Evolutionary conservation across 2,329 filamentous ascomycete species (phyloP).

Genomic region (Talaromyces verruculosus): DNA sequence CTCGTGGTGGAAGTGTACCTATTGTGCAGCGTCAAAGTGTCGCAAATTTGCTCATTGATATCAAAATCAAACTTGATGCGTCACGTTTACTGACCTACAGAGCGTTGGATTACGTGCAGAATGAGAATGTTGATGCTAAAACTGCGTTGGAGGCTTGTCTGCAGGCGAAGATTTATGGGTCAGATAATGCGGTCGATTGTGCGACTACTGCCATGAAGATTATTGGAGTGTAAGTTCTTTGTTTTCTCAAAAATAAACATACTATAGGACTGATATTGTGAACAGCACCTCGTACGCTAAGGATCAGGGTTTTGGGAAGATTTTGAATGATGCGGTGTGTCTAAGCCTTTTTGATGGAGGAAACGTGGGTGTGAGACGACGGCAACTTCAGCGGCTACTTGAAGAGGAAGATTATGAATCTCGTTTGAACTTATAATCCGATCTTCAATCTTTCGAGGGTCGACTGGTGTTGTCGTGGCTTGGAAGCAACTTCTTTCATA

Average conservation of each 20-base stretch:
- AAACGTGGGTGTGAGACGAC: conserved; percentile 54
- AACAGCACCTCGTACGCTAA: conserved; percentile 43
- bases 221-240: conserved; percentile 47
- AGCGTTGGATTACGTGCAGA: conserved; percentile 28
- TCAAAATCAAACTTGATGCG: conserved; percentile 55
- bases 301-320: conserved; percentile 45
- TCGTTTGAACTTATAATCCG: neutral
- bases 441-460: neutral
- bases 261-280: neutral
- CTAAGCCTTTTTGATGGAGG: conserved; percentile 56
- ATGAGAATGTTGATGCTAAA: conserved; percentile 29
- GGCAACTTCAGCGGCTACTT: conserved; percentile 43
- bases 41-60: conserved; percentile 53
- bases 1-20: conserved; percentile 46
- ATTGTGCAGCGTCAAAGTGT: conserved; percentile 53
- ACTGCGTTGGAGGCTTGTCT: conserved; percentile 49
- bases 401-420: neutral
- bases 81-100: conserved; percentile 41
- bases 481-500: neutral
- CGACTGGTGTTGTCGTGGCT: neutral
- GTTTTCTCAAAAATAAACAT: neutral
- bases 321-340: conserved; percentile 49
- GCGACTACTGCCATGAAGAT: conserved; percentile 53
- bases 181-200: conserved; percentile 51
- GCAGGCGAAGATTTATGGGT: conserved; percentile 54